A percentile compares a stretch with the other conserved stretches of the same genome.
Conservation (phyloP, 768 basidiomycete species). For the Obba rivulosa region DNA sequence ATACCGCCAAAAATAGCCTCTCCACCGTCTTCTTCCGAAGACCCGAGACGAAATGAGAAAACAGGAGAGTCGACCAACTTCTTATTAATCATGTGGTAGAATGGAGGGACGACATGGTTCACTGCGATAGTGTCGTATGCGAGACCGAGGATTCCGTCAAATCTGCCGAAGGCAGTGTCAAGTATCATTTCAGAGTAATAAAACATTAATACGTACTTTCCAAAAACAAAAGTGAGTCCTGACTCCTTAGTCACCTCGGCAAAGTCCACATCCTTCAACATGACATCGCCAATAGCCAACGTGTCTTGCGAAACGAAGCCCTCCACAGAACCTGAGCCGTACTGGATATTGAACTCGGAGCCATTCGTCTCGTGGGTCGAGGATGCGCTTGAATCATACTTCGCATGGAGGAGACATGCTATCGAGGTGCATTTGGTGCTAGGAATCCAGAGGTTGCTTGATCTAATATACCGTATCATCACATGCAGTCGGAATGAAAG, state of each 20-base stretch:
- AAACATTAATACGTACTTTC: constrained; percentile 63
- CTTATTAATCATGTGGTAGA: constrained; percentile 88
- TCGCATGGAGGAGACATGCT: constrained; percentile 89
- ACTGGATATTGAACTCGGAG: constrained; percentile 82
- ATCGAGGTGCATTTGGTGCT: constrained; percentile 77
- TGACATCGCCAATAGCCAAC: constrained; percentile 78
- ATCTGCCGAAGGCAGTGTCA: constrained; percentile 39
- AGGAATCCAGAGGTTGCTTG: constrained; percentile 94
- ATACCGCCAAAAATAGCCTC: constrained; percentile 91
- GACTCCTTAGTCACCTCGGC: constrained; percentile 96
- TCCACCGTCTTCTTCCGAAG: constrained; percentile 83
- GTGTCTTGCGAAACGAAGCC: constrained; percentile 88
- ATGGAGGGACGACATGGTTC: constrained; percentile 87
- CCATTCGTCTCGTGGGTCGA: constrained; percentile 89
- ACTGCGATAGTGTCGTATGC: constrained; percentile 95
- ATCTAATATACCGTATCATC: constrained; percentile 38
- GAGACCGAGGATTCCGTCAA: constrained; percentile 93
- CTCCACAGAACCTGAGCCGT: constrained; percentile 95
- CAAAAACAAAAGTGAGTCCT: constrained; percentile 95
- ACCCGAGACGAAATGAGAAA: constrained; percentile 91
- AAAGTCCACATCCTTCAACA: constrained; percentile 73
- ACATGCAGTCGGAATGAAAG: neutral
- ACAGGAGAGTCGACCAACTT: constrained; percentile 78
- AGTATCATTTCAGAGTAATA: neutral
- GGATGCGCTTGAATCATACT: constrained; percentile 80